Evolutionary conservation across 371 early-diverging fungal genomes (phyloP), one percentile per base, ranked within the genome.

Genomic region (Mortierella sp.): DNA sequence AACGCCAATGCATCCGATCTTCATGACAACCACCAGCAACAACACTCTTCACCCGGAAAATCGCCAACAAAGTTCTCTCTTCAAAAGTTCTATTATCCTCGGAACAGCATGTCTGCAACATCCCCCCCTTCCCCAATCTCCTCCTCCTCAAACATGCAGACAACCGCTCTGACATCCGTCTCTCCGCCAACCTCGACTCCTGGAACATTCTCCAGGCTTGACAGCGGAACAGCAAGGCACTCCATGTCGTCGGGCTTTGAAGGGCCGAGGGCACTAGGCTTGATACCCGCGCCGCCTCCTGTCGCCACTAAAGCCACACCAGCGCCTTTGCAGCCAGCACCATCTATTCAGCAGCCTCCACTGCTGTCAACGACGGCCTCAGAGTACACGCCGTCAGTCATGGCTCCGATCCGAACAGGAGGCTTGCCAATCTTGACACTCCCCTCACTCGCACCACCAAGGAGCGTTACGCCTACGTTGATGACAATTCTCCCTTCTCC

Each of bases 191-290:
- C 44, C 13, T 69, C 82, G 11, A 69, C 34, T 1, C 28, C 71
- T 16, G 61, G 72, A 3, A 77, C 84, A 24, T 83, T 83, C 37
- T 83, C 84, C 9, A 80, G 64, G 70, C 80, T 83, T 16, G 75
- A 74, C 26, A 69, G 70, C 0, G 69, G 53, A 51, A 34, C 74
- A 19, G 51, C 72, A 9, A 78, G 80, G n/a, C 78, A 80, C 11
- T 46, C 75, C 34, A 44, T 78, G 8, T 80, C 84, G 0, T 75
- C 73, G 1, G 34, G 80, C 8, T 83, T 83, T 75, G 84, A 77
- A 57, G 80, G 84, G 16, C 84, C 84, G n/a, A 74, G 84, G 50
- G 37, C 80, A 2, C n/a, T 83, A 3, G 84, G 80, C 6, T 50
- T 73, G 61, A 77, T 72, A n/a, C 75, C 71, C 24, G 13, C 61